phyloP scores from a whole-genome alignment of 306 rosid species.

The Neltuma alba region DNA sequence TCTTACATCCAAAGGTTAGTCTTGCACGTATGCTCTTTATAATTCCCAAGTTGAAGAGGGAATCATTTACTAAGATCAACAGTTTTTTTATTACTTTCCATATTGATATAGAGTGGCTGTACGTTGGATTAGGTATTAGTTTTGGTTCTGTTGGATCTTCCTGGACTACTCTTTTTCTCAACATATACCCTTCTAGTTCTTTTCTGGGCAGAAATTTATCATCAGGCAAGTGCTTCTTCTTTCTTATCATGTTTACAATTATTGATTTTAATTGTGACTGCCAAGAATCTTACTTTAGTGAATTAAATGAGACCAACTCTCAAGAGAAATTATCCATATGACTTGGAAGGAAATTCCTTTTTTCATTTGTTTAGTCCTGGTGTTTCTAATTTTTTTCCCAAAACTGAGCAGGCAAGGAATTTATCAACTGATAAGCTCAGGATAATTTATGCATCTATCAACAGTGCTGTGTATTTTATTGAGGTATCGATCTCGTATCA shows the following conservation, averaged over 20 bases:
- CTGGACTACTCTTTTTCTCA: slow-evolving; percentile 90
- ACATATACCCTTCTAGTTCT: slow-evolving; percentile 92
- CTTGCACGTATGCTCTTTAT: not conserved
- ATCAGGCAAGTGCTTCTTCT: slow-evolving; percentile 67
- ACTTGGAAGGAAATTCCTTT: not conserved
- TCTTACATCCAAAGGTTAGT: slow-evolving; percentile 78
- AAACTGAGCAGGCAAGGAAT: slow-evolving; percentile 80
- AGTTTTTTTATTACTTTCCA: slow-evolving; percentile 22
- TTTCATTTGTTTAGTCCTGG: not conserved
- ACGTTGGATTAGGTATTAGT: slow-evolving; percentile 65
- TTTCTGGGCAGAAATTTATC: slow-evolving; percentile 98
- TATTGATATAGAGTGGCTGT: slow-evolving; percentile 40
- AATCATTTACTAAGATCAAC: not conserved
- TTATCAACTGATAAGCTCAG: slow-evolving; percentile 85
- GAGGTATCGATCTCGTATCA: slow-evolving; percentile 59
- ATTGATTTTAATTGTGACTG: not conserved
- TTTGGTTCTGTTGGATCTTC: slow-evolving; percentile 73
- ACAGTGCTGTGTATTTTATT: slow-evolving; percentile 66
- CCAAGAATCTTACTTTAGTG: not conserved
- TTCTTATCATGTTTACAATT: not conserved
- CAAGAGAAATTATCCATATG: not conserved
- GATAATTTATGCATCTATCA: slow-evolving; percentile 68
- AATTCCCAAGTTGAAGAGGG: not conserved
- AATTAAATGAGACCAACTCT: not conserved
- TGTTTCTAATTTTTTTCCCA: slow-evolving; percentile 29